Base-by-base conservation (phyloP, 192 early-diverging fungal species). In the Phlyctochytrium planicorne region DNA sequence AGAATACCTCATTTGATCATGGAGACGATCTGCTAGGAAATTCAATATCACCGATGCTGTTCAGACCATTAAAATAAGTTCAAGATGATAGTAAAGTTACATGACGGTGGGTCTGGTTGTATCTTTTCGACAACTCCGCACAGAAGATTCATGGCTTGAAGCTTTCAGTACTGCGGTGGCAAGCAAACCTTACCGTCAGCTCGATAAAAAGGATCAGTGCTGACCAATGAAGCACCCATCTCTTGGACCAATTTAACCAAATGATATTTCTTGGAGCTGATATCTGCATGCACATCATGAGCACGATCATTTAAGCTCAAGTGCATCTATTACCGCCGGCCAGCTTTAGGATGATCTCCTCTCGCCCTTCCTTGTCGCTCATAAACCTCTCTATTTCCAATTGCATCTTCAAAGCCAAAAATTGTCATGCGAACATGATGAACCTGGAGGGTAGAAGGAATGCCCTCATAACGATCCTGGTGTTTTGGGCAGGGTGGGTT, bases 141-240 rank as follows among this genome's bases (percentile, higher is more conserved):
- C 14, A 74, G 52, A 10, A 74, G 32, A 30, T n/a, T n/a, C 30
- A 47, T 70, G 4, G 50, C 71, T 68, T 14, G 20, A 30, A 31
- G n/a, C 36, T 29, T 65, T 57, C 10, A 25, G 55, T 29, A 57
- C 6, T 20, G 25, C 12, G 10, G 27, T 24, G 23, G 59, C 24
- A 23, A 34, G 30, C 57, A 30, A 31, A 24, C 3, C 30, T 31
- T 76, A 82, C 93, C 96, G 80, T 89, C 90, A 34, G 92, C 89
- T 63, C 96, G 90, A 33, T 89, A 82, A 63, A 88, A 90, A n/a
- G 90, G 89, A 57, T 96, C 95, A 10, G 88, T 83, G 72, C 82
- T 88, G 2, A 92, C 93, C 59, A 96, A 73, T 52, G 87, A 84
- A 34, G 85, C 78, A 0, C 90, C 91, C 25, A 95, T 84, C 36